Conservation (phyloP, 495 filamentous ascomycete genomes). For the Bryoglossum gracile region DNA sequence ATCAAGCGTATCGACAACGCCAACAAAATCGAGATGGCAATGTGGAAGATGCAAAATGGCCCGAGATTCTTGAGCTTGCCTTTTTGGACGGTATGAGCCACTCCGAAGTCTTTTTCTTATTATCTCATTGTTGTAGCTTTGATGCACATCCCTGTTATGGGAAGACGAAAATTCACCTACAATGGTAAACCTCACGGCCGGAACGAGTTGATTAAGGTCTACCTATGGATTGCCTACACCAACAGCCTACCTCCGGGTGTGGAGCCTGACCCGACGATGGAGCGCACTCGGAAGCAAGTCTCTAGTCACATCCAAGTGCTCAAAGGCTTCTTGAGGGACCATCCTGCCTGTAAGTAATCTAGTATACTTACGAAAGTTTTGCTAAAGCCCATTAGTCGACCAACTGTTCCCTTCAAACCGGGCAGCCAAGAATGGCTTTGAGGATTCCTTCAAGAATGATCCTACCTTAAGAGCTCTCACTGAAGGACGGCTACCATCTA, state of each 20-base stretch:
- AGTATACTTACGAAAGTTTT: constrained; percentile 18
- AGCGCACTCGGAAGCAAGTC: constrained; percentile 74
- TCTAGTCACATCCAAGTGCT: constrained; percentile 98
- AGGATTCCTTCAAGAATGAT: constrained; percentile 47
- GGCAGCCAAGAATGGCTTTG: constrained; percentile 31
- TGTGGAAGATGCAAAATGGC: constrained; percentile 48
- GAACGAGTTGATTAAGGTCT: constrained; percentile 86
- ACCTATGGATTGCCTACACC: constrained; percentile 54
- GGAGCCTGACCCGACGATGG: constrained; percentile 36
- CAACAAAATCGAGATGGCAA: constrained; percentile 53
- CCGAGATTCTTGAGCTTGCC: constrained; percentile 73
- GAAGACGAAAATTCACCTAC: constrained; percentile 67
- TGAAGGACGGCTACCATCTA: constrained; percentile 41
- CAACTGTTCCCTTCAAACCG: constrained; percentile 22
- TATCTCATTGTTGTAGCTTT: constrained; percentile 50
- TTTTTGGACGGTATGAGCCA: constrained; percentile 75
- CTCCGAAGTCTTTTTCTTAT: background rate
- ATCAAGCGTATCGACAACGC: constrained; percentile 60
- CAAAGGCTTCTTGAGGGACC: constrained; percentile 65
- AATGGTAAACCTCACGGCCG: constrained; percentile 70
- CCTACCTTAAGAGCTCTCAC: constrained; percentile 43
- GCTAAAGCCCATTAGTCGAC: constrained; percentile 27
- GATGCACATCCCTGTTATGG: constrained; percentile 73
- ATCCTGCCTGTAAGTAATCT: constrained; percentile 41
- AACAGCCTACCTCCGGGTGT: constrained; percentile 30